Evolutionary conservation across 441 rosid genomes (phyloP), one percentile per base, ranked within the genome.

Genomic region (Melastoma candidum): DNA sequence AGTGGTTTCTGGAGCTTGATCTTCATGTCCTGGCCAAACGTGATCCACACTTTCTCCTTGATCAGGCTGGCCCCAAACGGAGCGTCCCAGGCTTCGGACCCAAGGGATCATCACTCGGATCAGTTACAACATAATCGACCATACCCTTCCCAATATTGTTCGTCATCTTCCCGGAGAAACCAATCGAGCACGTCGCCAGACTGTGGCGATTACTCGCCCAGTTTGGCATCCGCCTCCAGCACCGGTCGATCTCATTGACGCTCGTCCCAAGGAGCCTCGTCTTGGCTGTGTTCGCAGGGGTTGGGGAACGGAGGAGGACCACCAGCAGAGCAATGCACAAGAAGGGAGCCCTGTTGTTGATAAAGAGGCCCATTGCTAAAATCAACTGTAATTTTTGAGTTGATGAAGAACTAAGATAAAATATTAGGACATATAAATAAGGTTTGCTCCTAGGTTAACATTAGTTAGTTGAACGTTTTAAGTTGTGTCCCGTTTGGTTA

Each of bases 11-110:
- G 65, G 5, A 85, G 82, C 8, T 57, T 59, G 56, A 85, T 79
- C 47, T 59, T 47, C 93, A 83, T 85, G 71, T 77, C 61, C 36
- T 63, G 79, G 51, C 73, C 41, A 63, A 85, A 85, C 45, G 89
- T 85, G 61, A 87, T 82, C 86, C 94, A 92, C 2, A 67, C 74
- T 57, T 79, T 85, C 0, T 80, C 83, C 4, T 63, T 66, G 45
- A 80, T 44, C 71, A 79, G 54, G 7, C 82, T 83, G 39, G 81
- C 76, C 57, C 82, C 95, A 4, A 77, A 60, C 94, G 75, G 25
- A 83, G 63, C n/a, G 87, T 77, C 54, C 94, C 94, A 0, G 68
- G 73, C 69, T 68, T 76, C 11, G 94, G 98, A 58, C 73, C 80
- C 22, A 76, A 0, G 0, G 90, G 79, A 39, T 83, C 69, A 9